Conservation (phyloP, 495 filamentous ascomycete genomes). For the Jackrogersella minutella region DNA sequence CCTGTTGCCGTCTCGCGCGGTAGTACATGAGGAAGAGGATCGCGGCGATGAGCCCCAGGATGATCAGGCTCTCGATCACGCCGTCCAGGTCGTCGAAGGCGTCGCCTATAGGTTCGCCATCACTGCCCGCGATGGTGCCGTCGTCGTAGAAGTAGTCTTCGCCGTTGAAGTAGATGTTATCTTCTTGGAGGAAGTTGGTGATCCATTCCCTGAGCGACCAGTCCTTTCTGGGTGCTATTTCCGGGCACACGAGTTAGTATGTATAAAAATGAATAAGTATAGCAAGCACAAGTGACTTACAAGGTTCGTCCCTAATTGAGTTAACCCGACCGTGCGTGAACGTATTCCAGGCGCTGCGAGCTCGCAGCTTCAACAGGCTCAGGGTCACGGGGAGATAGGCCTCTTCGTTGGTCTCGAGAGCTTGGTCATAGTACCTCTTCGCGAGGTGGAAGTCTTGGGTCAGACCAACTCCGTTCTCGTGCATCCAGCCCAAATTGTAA, state of each 20-base stretch:
- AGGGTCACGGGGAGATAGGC: slow-evolving; percentile 94
- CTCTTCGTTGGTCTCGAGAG: slow-evolving; percentile 88
- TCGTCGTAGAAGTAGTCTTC: slow-evolving; percentile 65
- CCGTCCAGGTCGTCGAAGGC: slow-evolving; percentile 69
- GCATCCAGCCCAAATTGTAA: slow-evolving; percentile 99
- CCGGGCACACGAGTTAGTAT: slow-evolving; percentile 20
- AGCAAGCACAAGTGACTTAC: slow-evolving; percentile 58
- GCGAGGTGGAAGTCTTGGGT: slow-evolving; percentile 97
- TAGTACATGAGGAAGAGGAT: slow-evolving; percentile 84
- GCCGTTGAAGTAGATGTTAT: slow-evolving; percentile 68
- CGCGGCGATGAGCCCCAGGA: slow-evolving; percentile 76
- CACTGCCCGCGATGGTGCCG: slow-evolving; percentile 52
- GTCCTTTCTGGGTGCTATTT: slow-evolving; percentile 68
- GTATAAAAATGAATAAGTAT: background rate
- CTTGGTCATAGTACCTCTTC: slow-evolving; percentile 94
- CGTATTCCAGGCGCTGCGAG: slow-evolving; percentile 91
- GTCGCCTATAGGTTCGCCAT: slow-evolving; percentile 59
- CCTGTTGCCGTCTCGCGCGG: slow-evolving; percentile 76
- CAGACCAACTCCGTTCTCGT: slow-evolving; percentile 94
- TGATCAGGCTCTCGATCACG: slow-evolving; percentile 83
- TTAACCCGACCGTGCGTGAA: slow-evolving; percentile 89
- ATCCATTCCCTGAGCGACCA: slow-evolving; percentile 87
- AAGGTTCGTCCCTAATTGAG: slow-evolving; percentile 85
- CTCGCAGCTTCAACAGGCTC: slow-evolving; percentile 83
- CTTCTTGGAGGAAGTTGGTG: slow-evolving; percentile 79